Base-by-base conservation (phyloP, 139 green algal genomes). In the Raphidocelis subcapitata region DNA sequence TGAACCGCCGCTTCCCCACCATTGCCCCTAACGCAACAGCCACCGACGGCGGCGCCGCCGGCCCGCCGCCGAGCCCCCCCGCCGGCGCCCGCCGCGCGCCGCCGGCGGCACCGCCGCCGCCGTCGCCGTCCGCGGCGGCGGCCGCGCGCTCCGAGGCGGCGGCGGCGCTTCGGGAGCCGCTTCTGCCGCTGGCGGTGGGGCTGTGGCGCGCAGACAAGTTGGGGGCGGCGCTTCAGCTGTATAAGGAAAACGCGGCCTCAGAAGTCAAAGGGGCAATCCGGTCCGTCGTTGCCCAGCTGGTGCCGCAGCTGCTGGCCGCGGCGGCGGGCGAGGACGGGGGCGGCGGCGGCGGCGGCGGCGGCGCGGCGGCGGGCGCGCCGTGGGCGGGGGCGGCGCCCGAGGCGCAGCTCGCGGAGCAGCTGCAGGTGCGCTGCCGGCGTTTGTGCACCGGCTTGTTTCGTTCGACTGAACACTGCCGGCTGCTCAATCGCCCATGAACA, bases 141-240 rank as follows among this genome's bases (percentile, higher is more conserved):
- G 41, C 41, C 8, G 8, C 12, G 41, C 8, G 8, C 41, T 8
- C 41, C 8, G 41, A 49, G 41, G 41, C 41, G 41, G 55, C 26
- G 55, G 55, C 5, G 10, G n/a, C 55, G n/a, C 68, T 89, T 62
- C 62, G 83, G 26, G 90, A 94, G 55, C 62, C 77, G 52, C 82
- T 95, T 72, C 80, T 93, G 68, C 86, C 88, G 3, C 67, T 95
- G 31, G 90, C 94, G 33, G 74, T 92, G 29, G 89, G 88, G 33
- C 79, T 97, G 70, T 73, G 84, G 33, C 83, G 91, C 31, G 89
- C 83, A 23, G 80, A 82, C 29, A 59, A 62, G 35, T 79, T 93
- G 66, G 41, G 51, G 3, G 66, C 56, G 62, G 72, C 76, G 4
- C 41, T 93, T 62, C 62, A 72, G 47, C 71, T 80, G 54, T 83